A percentile compares a stretch with the other conserved stretches of the same genome.
Evolutionary conservation across 202 grass and related monocot species (phyloP).

Genomic region (Digitaria exilis): DNA sequence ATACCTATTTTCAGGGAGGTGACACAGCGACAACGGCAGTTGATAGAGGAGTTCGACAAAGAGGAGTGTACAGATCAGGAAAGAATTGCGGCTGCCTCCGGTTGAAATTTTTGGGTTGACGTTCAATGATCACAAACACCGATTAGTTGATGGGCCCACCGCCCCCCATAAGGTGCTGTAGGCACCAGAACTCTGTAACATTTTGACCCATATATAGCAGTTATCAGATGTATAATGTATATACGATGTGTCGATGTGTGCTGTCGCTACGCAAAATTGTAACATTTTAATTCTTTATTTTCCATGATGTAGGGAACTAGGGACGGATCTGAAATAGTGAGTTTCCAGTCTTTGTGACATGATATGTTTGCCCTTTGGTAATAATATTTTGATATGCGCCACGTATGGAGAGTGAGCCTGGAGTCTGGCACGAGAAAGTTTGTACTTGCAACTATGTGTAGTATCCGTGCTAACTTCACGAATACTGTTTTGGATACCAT

Average conservation of each 20-base stretch:
- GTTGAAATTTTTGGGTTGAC: slow-evolving; percentile 40
- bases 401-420: too few relatives aligned
- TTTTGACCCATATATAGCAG: slow-evolving; percentile 4
- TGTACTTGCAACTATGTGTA: too few relatives aligned
- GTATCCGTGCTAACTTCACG: too few relatives aligned
- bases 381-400: neutral
- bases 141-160: slow-evolving; percentile 30
- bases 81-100: slow-evolving; percentile 53
- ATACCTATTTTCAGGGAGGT: slow-evolving; percentile 52
- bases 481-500: too few relatives aligned
- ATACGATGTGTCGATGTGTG: neutral
- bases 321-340: neutral
- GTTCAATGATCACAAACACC: slow-evolving; percentile 28
- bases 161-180: slow-evolving; percentile 16
- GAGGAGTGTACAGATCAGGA: slow-evolving; percentile 48
- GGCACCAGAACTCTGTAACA: slow-evolving; percentile 8
- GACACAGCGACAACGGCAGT: slow-evolving; percentile 60
- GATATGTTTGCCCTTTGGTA: neutral
- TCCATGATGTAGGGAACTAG: neutral
- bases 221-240: slow-evolving; percentile 29
- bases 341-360: neutral
- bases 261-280: slow-evolving; percentile 12
- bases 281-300: neutral
- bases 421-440: too few relatives aligned
- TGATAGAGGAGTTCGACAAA: slow-evolving; percentile 82